A percentile compares a stretch with the other conserved stretches of the same genome.
phyloP scores from a whole-genome alignment of 2,329 filamentous ascomycete genomes.

The Chlorencoelia australis region DNA sequence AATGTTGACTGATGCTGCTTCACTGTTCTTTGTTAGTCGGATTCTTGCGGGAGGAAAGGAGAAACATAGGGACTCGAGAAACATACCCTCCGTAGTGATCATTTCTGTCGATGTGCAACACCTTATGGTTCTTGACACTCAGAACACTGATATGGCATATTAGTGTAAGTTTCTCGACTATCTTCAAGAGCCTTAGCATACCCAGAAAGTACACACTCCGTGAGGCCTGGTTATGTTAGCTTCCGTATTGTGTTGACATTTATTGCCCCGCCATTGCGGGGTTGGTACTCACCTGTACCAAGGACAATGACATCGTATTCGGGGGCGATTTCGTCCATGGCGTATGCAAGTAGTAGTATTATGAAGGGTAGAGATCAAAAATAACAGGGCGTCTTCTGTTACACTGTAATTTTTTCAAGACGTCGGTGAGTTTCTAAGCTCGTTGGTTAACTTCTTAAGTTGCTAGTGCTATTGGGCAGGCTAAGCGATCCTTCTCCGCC shows the following conservation, averaged over 20 bases:
- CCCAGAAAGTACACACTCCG: slow-evolving; percentile 98
- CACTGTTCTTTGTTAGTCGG: slow-evolving; percentile 42
- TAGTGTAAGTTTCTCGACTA: background rate
- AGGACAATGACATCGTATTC: slow-evolving; percentile 99
- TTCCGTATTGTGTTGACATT: too few species aligned
- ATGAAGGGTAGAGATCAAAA: too few species aligned
- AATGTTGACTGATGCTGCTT: slow-evolving; percentile 94
- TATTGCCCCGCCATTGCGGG: slow-evolving; percentile 28
- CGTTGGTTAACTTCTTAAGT: too few species aligned
- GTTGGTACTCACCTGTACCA: slow-evolving; percentile 69
- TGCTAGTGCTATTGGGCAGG: too few species aligned
- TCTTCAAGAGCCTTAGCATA: slow-evolving; percentile 35
- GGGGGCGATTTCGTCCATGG: slow-evolving; percentile 95
- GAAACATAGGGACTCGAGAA: too few species aligned
- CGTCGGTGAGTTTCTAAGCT: too few species aligned
- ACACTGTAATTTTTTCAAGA: too few species aligned
- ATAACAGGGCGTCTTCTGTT: too few species aligned
- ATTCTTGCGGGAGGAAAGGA: background rate
- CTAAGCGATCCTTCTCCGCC: too few species aligned
- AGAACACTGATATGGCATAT: slow-evolving; percentile 53
- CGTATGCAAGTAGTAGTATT: slow-evolving; percentile 5
- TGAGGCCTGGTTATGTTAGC: slow-evolving; percentile 59
- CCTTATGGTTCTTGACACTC: slow-evolving; percentile 98
- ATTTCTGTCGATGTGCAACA: slow-evolving; percentile 96
- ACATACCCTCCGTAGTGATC: slow-evolving; percentile 91